Evolutionary conservation across 73 alveolate species (phyloP).

Genomic region (Paramecium pentaurelia): DNA sequence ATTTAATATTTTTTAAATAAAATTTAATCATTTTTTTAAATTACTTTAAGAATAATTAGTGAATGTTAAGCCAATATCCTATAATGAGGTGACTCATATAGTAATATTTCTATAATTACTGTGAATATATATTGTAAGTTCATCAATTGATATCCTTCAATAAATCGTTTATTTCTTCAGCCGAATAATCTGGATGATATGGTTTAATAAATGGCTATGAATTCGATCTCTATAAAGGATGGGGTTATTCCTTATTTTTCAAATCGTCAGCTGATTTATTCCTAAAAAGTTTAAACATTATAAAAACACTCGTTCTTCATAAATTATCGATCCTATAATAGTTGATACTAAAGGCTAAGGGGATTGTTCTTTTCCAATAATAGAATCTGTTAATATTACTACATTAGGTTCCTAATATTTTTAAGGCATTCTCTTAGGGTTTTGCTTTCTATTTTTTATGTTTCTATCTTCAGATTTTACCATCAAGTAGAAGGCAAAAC

Average conservation of each 20-base stretch:
- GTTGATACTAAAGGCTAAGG: not conserved
- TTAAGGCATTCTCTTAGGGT: not conserved
- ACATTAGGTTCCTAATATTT: not conserved
- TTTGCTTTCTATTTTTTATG: not conserved
- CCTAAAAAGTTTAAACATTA: not conserved
- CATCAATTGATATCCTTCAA: not conserved
- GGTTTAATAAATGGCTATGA: not conserved
- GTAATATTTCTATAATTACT: not conserved
- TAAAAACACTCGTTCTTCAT: not conserved
- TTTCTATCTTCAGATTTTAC: slow-evolving; percentile 29
- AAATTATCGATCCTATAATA: not conserved
- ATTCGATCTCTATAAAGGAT: not conserved
- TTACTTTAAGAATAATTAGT: not conserved
- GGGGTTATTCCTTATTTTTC: not conserved
- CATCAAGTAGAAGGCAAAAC: slow-evolving; percentile 33
- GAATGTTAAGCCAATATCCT: not conserved
- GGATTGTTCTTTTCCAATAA: not conserved
- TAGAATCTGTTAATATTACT: not conserved
- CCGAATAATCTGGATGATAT: not conserved
- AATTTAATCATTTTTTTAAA: slow-evolving; percentile 41
- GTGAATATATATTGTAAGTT: not conserved
- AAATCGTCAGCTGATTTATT: not conserved
- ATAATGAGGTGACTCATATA: not conserved
- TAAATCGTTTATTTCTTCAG: not conserved
- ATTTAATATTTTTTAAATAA: not conserved